Conservation (phyloP, 306 rosid species). For the Corylus americana region DNA sequence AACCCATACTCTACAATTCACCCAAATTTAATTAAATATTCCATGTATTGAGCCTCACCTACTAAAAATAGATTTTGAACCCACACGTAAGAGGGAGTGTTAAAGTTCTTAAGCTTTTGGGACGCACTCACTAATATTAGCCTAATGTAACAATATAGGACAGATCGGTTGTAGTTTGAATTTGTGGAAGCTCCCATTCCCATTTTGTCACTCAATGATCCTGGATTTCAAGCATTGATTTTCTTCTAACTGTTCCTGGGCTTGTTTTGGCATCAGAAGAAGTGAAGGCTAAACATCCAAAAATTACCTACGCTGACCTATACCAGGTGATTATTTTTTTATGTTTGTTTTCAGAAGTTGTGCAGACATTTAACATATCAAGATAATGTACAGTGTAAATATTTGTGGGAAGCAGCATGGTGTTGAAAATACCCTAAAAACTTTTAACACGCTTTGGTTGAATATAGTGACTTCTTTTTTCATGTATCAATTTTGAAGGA, state of each 20-base stretch:
- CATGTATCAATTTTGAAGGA: background rate
- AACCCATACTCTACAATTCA: too few relatives aligned
- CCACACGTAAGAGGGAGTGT: too few relatives aligned
- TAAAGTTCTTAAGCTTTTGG: too few relatives aligned
- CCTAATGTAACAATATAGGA: background rate
- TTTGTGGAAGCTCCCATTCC: background rate
- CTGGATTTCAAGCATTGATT: background rate
- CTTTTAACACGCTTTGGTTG: too few relatives aligned
- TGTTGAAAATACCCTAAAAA: too few relatives aligned
- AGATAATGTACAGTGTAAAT: background rate
- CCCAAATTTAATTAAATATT: too few relatives aligned
- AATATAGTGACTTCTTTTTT: background rate
- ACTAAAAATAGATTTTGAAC: too few relatives aligned
- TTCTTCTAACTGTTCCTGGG: conserved; percentile 6
- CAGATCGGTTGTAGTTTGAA: background rate
- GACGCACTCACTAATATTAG: background rate
- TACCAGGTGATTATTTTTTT: conserved; percentile 61
- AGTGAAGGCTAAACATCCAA: conserved; percentile 73
- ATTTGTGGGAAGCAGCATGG: too few relatives aligned
- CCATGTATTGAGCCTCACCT: too few relatives aligned
- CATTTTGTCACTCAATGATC: background rate
- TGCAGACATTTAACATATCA: background rate
- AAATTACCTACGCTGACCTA: conserved; percentile 70
- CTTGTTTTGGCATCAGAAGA: conserved; percentile 46
- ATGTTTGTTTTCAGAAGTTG: background rate